These are phyloP conservation scores for Kwoniella mangroviensis DNA, from an alignment of 768 basidiomycete genomes.

Conservation along the genomic window DNA sequence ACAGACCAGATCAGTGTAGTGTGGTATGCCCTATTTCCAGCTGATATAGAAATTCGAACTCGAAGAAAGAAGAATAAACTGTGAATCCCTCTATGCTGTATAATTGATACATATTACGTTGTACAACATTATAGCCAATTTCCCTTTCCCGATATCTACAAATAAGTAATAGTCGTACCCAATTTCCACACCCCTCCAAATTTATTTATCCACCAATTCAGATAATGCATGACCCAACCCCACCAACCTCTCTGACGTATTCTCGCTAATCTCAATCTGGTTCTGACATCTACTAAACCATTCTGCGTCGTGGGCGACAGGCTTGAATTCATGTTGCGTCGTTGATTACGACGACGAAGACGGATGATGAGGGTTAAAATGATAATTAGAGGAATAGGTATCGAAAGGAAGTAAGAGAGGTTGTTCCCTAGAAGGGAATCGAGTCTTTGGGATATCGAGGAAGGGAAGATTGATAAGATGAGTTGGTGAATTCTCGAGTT, in stretches of 20 bases:
- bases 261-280: slow-evolving; percentile 26
- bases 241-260: slow-evolving; percentile 20
- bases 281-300: slow-evolving; percentile 24
- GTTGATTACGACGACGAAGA: not conserved
- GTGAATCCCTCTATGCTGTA: too few relatives aligned
- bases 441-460: not conserved
- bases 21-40: too few relatives aligned
- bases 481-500: not conserved
- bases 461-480: slow-evolving; percentile 7
- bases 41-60: too few relatives aligned
- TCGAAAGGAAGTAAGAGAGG: slow-evolving; percentile 7
- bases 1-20: too few relatives aligned
- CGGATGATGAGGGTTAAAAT: slow-evolving; percentile 11
- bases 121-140: not conserved
- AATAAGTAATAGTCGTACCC: slow-evolving; percentile 49
- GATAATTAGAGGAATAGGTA: slow-evolving; percentile 23
- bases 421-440: not conserved
- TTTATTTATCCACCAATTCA: slow-evolving; percentile 45
- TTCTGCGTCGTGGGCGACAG: slow-evolving; percentile 8
- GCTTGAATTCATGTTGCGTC: slow-evolving; percentile 1
- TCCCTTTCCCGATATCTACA: not conserved
- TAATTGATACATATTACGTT: too few relatives aligned
- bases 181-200: slow-evolving; percentile 47
- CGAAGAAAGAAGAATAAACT: too few relatives aligned
- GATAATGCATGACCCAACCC: slow-evolving; percentile 37